Base-by-base conservation (phyloP, 2,329 filamentous ascomycete genomes). In the Pseudogymnoascus sp. region DNA sequence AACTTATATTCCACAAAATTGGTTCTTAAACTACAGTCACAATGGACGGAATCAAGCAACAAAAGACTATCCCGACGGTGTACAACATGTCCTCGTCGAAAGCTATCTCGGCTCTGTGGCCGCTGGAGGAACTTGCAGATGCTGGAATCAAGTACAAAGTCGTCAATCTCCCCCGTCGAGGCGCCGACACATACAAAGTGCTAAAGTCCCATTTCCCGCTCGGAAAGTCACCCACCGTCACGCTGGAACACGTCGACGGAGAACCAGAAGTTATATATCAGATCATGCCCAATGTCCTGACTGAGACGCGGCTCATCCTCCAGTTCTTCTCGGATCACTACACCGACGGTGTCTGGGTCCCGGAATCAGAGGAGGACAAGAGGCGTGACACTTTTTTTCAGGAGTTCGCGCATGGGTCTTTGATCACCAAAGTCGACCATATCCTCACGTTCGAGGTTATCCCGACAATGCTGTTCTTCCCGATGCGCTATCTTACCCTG, bases 181-280 rank as follows among this genome's bases (percentile, higher is more conserved):
- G 63, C n/a, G 59, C 31, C 10, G 41, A 60, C 35, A 60, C 67
- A 16, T 62, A 65, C 24, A 61, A 61, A 56, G 65, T 63, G 22
- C 62, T 72, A 37, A 59, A 66, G 16, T n/a, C 60, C 5, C 28
- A 70, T 19, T 68, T 66, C 59, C 67, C 67, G 8, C 65, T 72
- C 5, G 69, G 70, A 14, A 72, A 72, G 63, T 68, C 67, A 6
- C 71, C 71, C 11, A 67, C 72, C 38, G 53, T 73, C 59, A 65
- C 63, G 1, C 61, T 66, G 14, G 63, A 65, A 24, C 63, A 61
- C 2, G 46, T 65, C 16, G 63, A 31, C 16, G 33, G 50, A n/a
- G 61, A 63, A 46, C 35, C 59, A 8, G 41, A 40, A 35, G 43
- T 41, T 14, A 62, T 4, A 24, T 65, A 64, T 35, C 65, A 64